These are phyloP conservation scores for Hemisphaericaspora xylanilytica DNA, from an alignment of 1,139 yeast genomes.

Conservation along the genomic window DNA sequence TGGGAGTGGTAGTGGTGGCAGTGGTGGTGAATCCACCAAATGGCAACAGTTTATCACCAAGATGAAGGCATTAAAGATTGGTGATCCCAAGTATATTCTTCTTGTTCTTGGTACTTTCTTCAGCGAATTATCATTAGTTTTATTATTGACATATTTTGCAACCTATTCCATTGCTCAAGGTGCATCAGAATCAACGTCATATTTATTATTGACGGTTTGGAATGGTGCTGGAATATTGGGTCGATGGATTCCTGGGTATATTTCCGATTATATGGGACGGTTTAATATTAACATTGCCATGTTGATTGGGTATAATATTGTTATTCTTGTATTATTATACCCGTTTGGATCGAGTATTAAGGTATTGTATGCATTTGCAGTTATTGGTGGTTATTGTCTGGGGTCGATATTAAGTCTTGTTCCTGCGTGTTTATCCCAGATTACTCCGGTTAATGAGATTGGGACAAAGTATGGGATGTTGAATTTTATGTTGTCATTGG, in stretches of 20 bases:
- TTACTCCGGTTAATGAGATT: conserved; percentile 37
- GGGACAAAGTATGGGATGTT: conserved; percentile 44
- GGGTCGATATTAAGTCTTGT: conserved; percentile 33
- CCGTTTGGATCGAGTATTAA: conserved; percentile 37
- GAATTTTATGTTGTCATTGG: conserved; percentile 38
- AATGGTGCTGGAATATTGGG: conserved; percentile 63
- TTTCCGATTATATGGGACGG: conserved; percentile 55
- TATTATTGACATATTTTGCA: conserved; percentile 52
- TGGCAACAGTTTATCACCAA: conserved; percentile 6
- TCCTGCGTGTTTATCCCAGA: conserved; percentile 41
- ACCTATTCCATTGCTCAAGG: conserved; percentile 57
- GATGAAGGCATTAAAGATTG: conserved; percentile 9
- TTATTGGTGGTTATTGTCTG: conserved; percentile 32
- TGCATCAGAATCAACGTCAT: conserved; percentile 49
- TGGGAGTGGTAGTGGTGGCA: conserved; percentile 1
- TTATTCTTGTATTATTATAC: conserved; percentile 36
- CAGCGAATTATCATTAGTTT: conserved; percentile 56
- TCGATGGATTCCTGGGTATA: conserved; percentile 53
- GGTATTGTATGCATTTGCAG: conserved; percentile 35
- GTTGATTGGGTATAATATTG: conserved; percentile 29
- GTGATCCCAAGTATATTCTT: conserved; percentile 22
- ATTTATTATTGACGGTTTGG: conserved; percentile 51
- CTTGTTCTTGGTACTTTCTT: conserved; percentile 41
- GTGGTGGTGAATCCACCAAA: conserved; percentile 2
- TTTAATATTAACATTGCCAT: conserved; percentile 51